phyloP scores from a whole-genome alignment of 331 rosid species.

The Phaseolus coccineus region DNA sequence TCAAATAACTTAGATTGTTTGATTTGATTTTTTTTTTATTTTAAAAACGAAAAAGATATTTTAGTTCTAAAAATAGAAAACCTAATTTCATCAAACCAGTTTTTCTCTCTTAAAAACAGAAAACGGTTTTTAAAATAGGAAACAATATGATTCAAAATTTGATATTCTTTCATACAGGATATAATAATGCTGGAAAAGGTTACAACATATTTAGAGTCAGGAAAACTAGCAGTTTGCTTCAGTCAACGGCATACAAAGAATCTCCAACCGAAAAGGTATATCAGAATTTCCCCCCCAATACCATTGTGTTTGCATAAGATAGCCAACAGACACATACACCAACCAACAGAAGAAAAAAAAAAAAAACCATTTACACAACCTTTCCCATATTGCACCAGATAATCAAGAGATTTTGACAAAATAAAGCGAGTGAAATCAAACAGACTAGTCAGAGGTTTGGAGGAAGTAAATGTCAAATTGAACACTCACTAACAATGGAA shows the following conservation, averaged over 20 bases:
- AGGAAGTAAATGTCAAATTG: constrained; percentile 3
- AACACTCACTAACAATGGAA: not conserved
- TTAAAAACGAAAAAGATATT: no score
- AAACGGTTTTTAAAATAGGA: not conserved
- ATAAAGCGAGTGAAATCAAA: not conserved
- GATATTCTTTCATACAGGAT: not conserved
- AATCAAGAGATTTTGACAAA: not conserved
- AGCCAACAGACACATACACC: not conserved
- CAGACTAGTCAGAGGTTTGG: not conserved
- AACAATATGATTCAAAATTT: not conserved
- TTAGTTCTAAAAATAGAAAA: not conserved
- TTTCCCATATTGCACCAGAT: constrained; percentile 9
- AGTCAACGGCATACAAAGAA: constrained; percentile 8
- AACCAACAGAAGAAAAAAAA: not conserved
- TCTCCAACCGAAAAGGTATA: not conserved
- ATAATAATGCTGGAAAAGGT: not conserved
- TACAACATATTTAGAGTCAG: not conserved
- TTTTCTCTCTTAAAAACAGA: not conserved
- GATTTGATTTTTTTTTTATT: no score
- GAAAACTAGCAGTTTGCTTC: not conserved
- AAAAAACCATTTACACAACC: no score
- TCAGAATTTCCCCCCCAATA: not conserved
- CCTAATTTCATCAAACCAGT: not conserved
- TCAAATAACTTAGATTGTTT: not conserved
- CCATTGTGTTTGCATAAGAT: constrained; percentile 1